Evolutionary conservation across 805 yeast species (phyloP), one percentile per base, ranked within the genome.

Genomic region (Cyberlindnera xishuangbannaensis): DNA sequence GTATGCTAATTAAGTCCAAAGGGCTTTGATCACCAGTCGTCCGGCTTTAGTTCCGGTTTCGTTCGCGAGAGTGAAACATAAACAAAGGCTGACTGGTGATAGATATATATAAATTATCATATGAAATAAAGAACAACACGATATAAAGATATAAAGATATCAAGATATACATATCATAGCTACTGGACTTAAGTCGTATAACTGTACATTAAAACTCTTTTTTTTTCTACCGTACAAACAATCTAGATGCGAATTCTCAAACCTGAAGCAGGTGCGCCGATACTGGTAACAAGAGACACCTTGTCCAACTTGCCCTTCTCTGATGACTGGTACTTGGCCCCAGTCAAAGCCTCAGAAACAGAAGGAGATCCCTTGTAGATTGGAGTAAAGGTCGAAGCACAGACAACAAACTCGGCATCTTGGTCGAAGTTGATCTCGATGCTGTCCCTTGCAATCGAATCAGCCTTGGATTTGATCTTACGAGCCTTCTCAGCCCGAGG

Each of bases 231-330:
- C n/a, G n/a, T n/a, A n/a, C n/a, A n/a, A n/a, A n/a, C n/a, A n/a
- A n/a, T n/a, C n/a, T 25, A 31, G n/a, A 25, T 19, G 15, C 51
- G 61, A 18, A 65, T 56, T 55, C 94, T 77, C 51, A 90, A 70
- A 15, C 97, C 97, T 10, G 95, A 81, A 9, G 95, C 92, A 14
- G 92, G 84, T 12, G 90, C 86, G 14, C 98, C 99, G 44, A 92
- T 76, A 34, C 70, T 64, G 4, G 96, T 81, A 41, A 94, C 66
- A 31, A 69, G 58, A 2, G 97, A 83, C 41, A 92, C 77, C 31
- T 62, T 64, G 62, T 95, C 90, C 23, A 85, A 51, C 48, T 75
- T 73, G 32, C 96, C 97, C 66, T 81, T 78, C 55, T 78, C 81
- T 37, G 74, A 69, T 7, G 76, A 67, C 45, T 82, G 83, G 55